Evolutionary conservation across 306 rosid species (phyloP).

Genomic region (Heteromeles arbutifolia): DNA sequence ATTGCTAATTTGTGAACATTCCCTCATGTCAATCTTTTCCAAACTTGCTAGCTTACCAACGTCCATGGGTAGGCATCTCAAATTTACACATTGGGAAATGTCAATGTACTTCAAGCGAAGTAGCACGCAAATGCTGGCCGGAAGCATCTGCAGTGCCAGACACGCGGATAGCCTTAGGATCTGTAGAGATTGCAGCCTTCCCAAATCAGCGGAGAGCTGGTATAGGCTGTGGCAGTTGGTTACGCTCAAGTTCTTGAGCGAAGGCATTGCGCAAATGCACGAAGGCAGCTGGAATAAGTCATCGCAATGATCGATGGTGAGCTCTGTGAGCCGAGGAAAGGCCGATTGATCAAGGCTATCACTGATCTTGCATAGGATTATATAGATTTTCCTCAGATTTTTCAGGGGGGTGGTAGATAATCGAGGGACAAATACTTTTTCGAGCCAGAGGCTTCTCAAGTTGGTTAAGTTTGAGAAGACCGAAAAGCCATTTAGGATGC

Average conservation of each 20-base stretch:
- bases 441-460: conserved; percentile 85
- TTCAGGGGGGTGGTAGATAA: conserved; percentile 30
- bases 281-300: conserved; percentile 54
- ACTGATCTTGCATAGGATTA: conserved; percentile 56
- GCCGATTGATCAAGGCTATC: conserved; percentile 38
- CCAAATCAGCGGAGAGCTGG: conserved; percentile 52
- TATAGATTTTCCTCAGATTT: conserved; percentile 45
- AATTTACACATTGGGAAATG: conserved; percentile 65
- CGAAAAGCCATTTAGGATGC: conserved; percentile 43
- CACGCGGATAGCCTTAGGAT: conserved; percentile 74
- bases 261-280: conserved; percentile 47
- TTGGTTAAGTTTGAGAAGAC: conserved; percentile 36
- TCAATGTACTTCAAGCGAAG: conserved; percentile 54
- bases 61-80: conserved; percentile 49
- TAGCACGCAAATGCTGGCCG: conserved; percentile 48
- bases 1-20: conserved; percentile 49
- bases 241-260: conserved; percentile 53
- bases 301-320: conserved; percentile 77
- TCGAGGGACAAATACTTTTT: conserved; percentile 57
- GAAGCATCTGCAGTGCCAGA: conserved; percentile 51
- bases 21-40: conserved; percentile 93
- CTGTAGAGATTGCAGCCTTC: conserved; percentile 36
- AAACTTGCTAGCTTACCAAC: conserved; percentile 44
- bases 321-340: conserved; percentile 60
- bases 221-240: conserved; percentile 69